These are phyloP conservation scores for Rhexocercosporidium sp. DNA, from an alignment of 2,329 filamentous ascomycete genomes.

Conservation along the genomic window DNA sequence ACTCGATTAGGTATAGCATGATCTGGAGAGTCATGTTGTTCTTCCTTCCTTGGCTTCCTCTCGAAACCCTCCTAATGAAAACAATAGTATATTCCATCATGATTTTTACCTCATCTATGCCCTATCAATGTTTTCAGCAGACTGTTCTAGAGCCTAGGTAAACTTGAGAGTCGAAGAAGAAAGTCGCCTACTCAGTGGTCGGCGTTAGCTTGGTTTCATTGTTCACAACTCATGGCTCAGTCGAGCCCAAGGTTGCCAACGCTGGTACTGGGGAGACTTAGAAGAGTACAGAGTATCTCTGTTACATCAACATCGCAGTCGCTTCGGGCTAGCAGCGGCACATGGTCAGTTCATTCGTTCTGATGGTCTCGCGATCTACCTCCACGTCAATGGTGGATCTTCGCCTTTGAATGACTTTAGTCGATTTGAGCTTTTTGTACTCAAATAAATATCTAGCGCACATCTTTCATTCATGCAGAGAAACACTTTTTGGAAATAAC, in stretches of 20 bases:
- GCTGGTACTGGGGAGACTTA: neutral
- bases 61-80: too few relatives aligned
- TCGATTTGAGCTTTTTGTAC: neutral
- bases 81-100: neutral
- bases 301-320: neutral
- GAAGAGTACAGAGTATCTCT: neutral
- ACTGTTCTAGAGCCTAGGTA: neutral
- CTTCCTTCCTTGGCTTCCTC: neutral
- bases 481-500: too few relatives aligned
- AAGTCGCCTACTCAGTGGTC: too few relatives aligned
- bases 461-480: neutral
- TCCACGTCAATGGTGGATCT: constrained; percentile 1
- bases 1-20: neutral
- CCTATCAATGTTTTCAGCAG: neutral
- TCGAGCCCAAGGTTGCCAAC: neutral
- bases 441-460: neutral
- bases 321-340: neutral
- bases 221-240: too few relatives aligned
- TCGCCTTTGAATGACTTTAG: neutral
- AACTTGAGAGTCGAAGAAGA: neutral
- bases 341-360: constrained; percentile 6
- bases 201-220: too few relatives aligned
- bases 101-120: neutral
- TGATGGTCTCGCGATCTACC: neutral
- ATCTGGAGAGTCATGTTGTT: neutral